Evolutionary conservation across 768 basidiomycete species (phyloP), one percentile per base, ranked within the genome.

Genomic region (Kwoniella sp.): DNA sequence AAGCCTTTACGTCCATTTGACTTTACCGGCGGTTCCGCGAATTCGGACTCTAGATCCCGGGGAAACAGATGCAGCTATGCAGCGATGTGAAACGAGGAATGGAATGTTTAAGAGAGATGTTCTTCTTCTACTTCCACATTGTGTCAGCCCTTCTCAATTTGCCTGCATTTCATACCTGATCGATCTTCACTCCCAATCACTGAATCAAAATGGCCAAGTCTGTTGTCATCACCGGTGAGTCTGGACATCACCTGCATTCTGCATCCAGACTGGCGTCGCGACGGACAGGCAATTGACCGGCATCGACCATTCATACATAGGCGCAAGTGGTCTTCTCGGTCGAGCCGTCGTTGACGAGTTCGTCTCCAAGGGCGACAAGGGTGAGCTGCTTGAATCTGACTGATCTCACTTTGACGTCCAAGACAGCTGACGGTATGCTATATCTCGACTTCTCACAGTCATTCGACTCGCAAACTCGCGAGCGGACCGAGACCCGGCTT

Each of bases 301-400:
- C 38, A 20, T 11, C 37, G n/a, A 31, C 34, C 23, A 13, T 5
- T 13, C 2, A 58, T 65, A 2, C 12, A 29, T 81, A 93, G 93
- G 93, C 68, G 93, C 93, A 61, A 94, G 92, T 37, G 95, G 95
- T 29, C 86, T 97, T 9, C 86, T 98, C 12, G 95, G 95, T 11
- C 83, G 89, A 7, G 91, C 91, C 0, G 86, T 95, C 9, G 86
- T 85, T 76, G 76, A 83, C 26, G 87, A 89, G 1, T 92, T 93
- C 83, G 82, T 84, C 9, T 22, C 48, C 0, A 65, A 71, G 2
- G 71, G 71, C 0, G 77, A 76, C 61, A 63, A 76, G 4, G 81
- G 80, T 82, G 38, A 72, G 76, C 53, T 28, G 73, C 12, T n/a
- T 23, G 48, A n/a, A n/a, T n/a, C n/a, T n/a, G n/a, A n/a, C n/a